Conservation (phyloP, 495 filamentous ascomycete species). For the Aspergillus ellipticus region DNA sequence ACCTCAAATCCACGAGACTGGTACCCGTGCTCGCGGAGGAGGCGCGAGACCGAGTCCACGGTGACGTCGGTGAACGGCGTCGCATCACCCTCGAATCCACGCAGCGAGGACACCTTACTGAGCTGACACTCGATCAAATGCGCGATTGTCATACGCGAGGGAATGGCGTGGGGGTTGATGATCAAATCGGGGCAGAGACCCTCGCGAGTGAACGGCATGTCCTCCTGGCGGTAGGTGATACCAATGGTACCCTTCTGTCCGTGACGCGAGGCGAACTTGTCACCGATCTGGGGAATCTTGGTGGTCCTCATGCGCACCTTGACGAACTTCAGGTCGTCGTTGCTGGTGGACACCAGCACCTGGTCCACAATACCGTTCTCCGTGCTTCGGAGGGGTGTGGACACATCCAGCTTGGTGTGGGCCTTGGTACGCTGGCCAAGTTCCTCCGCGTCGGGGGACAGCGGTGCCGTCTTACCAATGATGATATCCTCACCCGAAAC, state of each 20-base stretch:
- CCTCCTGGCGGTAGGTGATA: constrained; percentile 94
- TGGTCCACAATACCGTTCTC: constrained; percentile 95
- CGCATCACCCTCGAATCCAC: constrained; percentile 92
- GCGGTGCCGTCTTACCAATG: constrained; percentile 95
- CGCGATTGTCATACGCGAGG: constrained; percentile 99
- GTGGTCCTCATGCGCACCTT: constrained; percentile 97
- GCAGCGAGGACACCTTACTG: constrained; percentile 86
- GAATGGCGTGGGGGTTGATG: constrained; percentile 99
- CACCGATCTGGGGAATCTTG: constrained; percentile 96
- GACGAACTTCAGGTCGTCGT: constrained; percentile 84
- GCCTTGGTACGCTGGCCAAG: constrained; percentile 84
- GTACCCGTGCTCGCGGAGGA: constrained; percentile 89
- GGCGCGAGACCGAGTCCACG: constrained; percentile 83
- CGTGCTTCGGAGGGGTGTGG: constrained; percentile 88
- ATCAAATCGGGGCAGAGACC: constrained; percentile 92
- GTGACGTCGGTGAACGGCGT: constrained; percentile 98
- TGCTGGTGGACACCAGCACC: constrained; percentile 82
- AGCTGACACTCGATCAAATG: constrained; percentile 99
- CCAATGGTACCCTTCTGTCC: constrained; percentile 99
- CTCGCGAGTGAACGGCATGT: constrained; percentile 96
- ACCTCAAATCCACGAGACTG: constrained; percentile 96
- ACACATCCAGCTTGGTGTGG: constrained; percentile 91
- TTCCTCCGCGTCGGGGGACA: constrained; percentile 88
- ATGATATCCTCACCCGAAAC: constrained; percentile 98
- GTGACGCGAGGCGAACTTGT: constrained; percentile 99